phyloP scores from a whole-genome alignment of 2,329 filamentous ascomycete species.

The Phialophora chinensis region DNA sequence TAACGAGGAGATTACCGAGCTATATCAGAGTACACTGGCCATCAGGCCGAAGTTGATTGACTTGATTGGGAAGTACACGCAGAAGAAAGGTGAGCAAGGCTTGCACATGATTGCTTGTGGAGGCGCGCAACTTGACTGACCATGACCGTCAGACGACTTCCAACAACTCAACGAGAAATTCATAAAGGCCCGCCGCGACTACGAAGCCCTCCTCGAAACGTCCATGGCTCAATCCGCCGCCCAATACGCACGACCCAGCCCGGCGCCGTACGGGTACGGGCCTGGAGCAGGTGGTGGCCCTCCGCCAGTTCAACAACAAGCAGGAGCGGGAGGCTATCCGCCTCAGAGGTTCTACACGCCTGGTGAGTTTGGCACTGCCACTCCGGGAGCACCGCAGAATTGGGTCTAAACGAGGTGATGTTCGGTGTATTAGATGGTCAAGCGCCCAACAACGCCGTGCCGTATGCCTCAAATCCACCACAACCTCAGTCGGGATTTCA shows the following conservation, averaged over 20 bases:
- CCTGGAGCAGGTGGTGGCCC: slow-evolving; percentile 39
- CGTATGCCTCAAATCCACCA: slow-evolving; percentile 31
- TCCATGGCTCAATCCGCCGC: slow-evolving; percentile 95
- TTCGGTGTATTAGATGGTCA: slow-evolving; percentile 37
- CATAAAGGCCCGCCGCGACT: slow-evolving; percentile 96
- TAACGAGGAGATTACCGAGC: slow-evolving; percentile 91
- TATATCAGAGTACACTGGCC: slow-evolving; percentile 90
- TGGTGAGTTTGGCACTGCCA: slow-evolving; percentile 47
- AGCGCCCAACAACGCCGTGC: slow-evolving; percentile 42
- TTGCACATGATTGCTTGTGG: slow-evolving; percentile 18
- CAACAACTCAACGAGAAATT: slow-evolving; percentile 99
- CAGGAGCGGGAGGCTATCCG: slow-evolving; percentile 39
- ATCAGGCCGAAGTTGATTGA: slow-evolving; percentile 98
- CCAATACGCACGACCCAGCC: slow-evolving; percentile 45
- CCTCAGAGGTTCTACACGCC: slow-evolving; percentile 73
- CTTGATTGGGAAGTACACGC: slow-evolving; percentile 97
- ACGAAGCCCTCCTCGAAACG: slow-evolving; percentile 91
- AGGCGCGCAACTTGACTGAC: slow-evolving; percentile 40
- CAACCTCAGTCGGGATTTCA: slow-evolving; percentile 40
- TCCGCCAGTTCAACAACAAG: slow-evolving; percentile 22
- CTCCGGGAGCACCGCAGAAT: slow-evolving; percentile 12
- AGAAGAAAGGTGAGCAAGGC: slow-evolving; percentile 80
- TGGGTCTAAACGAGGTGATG: slow-evolving; percentile 26
- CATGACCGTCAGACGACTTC: slow-evolving; percentile 76
- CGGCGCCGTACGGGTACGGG: slow-evolving; percentile 48